phyloP scores from a whole-genome alignment of 2,329 filamentous ascomycete species.

The Meredithiella fracta region DNA sequence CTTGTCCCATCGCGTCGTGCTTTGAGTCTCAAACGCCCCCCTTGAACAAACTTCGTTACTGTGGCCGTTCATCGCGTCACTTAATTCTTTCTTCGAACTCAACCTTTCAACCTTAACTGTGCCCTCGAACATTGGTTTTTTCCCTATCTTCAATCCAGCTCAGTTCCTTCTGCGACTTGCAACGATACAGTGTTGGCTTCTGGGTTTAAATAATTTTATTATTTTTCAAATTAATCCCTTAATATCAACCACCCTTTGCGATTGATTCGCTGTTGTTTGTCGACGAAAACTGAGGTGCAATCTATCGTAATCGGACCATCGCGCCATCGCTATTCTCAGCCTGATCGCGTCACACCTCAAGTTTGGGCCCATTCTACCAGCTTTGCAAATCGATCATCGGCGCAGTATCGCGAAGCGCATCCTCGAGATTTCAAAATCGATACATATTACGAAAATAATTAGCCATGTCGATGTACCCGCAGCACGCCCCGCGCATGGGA shows the following conservation, averaged over 20 bases:
- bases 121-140: neutral
- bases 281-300: neutral
- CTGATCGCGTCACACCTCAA: neutral
- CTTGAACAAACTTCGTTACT: conserved; percentile 3
- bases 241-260: too few species aligned
- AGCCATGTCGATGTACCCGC: conserved; percentile 16
- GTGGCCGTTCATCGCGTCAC: neutral
- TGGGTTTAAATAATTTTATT: too few species aligned
- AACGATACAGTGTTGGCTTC: too few species aligned
- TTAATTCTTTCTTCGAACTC: conserved; percentile 1
- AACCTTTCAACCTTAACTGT: neutral
- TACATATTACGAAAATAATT: neutral
- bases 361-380: neutral
- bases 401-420: neutral
- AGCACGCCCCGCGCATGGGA: conserved; percentile 16
- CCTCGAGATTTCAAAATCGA: neutral
- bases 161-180: too few species aligned
- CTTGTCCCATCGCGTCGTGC: conserved; percentile 4
- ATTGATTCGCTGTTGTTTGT: neutral
- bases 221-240: too few species aligned
- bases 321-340: neutral
- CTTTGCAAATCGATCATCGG: neutral
- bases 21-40: neutral
- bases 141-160: neutral
- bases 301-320: neutral